These are phyloP conservation scores for Protostelium mycophagum DNA, from an alignment of 78 protist genomes.

Conservation along the genomic window DNA sequence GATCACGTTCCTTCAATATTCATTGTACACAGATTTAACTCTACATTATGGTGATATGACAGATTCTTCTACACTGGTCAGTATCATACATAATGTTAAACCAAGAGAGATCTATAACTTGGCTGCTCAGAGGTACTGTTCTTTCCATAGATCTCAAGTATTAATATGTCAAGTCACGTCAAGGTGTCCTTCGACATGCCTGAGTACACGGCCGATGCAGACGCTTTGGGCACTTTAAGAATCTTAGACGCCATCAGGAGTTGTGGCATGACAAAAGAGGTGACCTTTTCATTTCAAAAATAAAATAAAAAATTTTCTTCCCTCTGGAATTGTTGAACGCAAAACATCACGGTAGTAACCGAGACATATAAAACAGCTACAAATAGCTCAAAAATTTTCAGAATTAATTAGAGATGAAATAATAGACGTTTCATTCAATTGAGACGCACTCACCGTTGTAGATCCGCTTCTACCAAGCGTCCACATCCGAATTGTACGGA, in stretches of 20 bases:
- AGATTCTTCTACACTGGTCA: slow-evolving; percentile 53
- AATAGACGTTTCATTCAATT: too few species aligned
- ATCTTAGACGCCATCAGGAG: slow-evolving; percentile 89
- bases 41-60: slow-evolving; percentile 92
- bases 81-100: slow-evolving; percentile 42
- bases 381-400: neutral
- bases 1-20: too few species aligned
- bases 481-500: slow-evolving; percentile 92
- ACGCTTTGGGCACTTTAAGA: slow-evolving; percentile 83
- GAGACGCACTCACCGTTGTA: too few species aligned
- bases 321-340: too few species aligned
- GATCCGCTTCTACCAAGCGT: too few species aligned
- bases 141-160: neutral
- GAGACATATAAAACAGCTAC: slow-evolving; percentile 5
- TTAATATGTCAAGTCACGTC: slow-evolving; percentile 20
- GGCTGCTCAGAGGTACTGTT: slow-evolving; percentile 84
- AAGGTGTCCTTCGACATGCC: slow-evolving; percentile 89
- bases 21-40: neutral
- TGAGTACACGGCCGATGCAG: slow-evolving; percentile 90
- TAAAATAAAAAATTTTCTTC: too few species aligned
- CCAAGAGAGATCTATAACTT: slow-evolving; percentile 89
- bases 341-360: too few species aligned
- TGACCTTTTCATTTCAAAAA: too few species aligned
- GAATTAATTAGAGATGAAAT: too few species aligned
- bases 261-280: slow-evolving; percentile 52